Conservation (phyloP, 179 eudicot genomes). For the Silene coronaria region DNA sequence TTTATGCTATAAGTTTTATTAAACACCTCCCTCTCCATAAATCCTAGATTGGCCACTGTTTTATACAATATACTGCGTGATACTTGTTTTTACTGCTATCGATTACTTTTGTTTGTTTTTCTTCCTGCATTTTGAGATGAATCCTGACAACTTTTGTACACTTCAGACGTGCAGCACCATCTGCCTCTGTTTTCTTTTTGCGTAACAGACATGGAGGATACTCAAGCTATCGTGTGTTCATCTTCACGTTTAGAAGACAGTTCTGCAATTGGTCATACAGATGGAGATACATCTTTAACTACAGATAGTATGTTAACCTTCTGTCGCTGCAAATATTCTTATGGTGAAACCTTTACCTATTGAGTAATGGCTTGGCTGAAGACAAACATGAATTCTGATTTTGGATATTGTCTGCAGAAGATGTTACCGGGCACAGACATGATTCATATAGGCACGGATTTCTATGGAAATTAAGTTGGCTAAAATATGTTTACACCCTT, state of each 20-base stretch:
- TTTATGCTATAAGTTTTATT: too few species aligned
- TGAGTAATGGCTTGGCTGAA: background rate
- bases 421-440: background rate
- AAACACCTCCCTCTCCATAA: too few species aligned
- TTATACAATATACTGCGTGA: too few species aligned
- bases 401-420: background rate
- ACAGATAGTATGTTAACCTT: slow-evolving; percentile 11
- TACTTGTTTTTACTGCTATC: too few species aligned
- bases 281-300: slow-evolving; percentile 3
- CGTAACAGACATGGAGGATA: slow-evolving; percentile 20
- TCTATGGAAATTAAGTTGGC: too few species aligned
- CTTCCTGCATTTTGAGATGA: background rate
- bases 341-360: background rate
- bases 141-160: background rate
- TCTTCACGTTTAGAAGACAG: slow-evolving; percentile 14
- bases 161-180: too few species aligned
- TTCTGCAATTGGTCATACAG: slow-evolving; percentile 5
- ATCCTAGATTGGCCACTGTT: too few species aligned
- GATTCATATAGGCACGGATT: background rate
- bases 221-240: slow-evolving; percentile 9
- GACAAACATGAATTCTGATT: background rate
- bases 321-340: background rate
- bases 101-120: background rate
- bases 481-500: too few species aligned
- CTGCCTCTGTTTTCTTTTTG: background rate